Conservation (phyloP, 2,329 filamentous ascomycete species). For the Aspergillus fischeri region DNA sequence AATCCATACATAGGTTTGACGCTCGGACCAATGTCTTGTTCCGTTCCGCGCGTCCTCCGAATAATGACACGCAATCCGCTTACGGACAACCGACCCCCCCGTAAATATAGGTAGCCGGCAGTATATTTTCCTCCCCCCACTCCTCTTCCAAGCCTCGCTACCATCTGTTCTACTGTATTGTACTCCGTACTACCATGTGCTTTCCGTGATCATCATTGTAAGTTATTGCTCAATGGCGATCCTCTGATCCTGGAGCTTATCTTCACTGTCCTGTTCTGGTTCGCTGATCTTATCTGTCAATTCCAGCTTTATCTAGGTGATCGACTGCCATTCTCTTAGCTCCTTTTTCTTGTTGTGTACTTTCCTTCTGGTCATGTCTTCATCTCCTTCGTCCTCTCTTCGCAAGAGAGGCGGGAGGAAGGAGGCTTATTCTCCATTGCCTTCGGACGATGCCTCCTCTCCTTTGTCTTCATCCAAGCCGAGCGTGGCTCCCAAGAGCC, state of each 20-base stretch:
- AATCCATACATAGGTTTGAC: background rate
- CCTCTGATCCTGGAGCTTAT: background rate
- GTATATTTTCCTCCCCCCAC: background rate
- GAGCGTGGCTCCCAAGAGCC: constrained; percentile 17
- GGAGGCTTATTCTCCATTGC: constrained; percentile 22
- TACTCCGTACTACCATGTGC: constrained; percentile 11
- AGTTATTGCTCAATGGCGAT: constrained; percentile 6
- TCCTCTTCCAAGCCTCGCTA: background rate
- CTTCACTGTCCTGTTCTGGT: background rate
- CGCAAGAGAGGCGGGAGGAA: constrained; percentile 42
- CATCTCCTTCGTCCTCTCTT: constrained; percentile 33
- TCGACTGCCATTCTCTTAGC: constrained; percentile 25
- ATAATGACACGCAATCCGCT: constrained; percentile 22
- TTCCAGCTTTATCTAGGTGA: constrained; percentile 17
- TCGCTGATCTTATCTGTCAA: constrained; percentile 7
- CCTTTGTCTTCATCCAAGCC: constrained; percentile 14
- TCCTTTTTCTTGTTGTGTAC: constrained; percentile 10
- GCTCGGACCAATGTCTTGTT: constrained; percentile 17
- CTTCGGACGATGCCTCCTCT: constrained; percentile 21
- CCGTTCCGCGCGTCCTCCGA: constrained; percentile 16
- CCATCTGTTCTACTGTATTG: background rate
- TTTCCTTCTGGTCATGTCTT: constrained; percentile 30
- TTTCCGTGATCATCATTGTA: constrained; percentile 12
- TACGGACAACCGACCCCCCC: background rate
- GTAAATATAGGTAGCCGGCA: background rate